phyloP scores from a whole-genome alignment of 2,329 filamentous ascomycete species.

The Colletotrichum chrysophilum region DNA sequence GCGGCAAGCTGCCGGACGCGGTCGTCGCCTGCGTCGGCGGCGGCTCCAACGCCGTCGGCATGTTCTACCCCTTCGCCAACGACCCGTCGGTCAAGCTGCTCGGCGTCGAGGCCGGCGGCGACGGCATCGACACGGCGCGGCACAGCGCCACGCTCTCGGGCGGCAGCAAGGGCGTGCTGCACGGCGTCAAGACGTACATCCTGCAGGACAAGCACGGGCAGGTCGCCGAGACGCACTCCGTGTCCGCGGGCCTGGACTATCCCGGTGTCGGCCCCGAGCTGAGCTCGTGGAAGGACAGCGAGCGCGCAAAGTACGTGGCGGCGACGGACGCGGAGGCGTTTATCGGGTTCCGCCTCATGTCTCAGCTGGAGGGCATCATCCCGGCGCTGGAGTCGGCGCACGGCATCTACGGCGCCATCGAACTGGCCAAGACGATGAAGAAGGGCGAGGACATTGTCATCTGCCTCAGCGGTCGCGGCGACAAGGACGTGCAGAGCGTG shows the following conservation, averaged over 20 bases:
- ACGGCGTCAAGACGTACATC: constrained; percentile 95
- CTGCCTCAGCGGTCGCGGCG: constrained; percentile 89
- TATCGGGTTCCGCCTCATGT: constrained; percentile 82
- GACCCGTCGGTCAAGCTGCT: constrained; percentile 86
- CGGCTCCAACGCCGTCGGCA: constrained; percentile 92
- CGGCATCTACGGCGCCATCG: constrained; percentile 86
- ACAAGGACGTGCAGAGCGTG: constrained; percentile 99
- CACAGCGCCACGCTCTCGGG: constrained; percentile 89
- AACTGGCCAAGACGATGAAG: constrained; percentile 91
- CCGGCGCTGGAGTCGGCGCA: constrained; percentile 94
- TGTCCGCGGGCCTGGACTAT: constrained; percentile 96
- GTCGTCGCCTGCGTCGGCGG: constrained; percentile 97
- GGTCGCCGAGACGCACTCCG: constrained; percentile 92
- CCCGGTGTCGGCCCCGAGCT: constrained; percentile 96
- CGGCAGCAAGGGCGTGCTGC: constrained; percentile 89
- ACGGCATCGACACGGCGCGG: constrained; percentile 83
- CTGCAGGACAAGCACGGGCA: constrained; percentile 93
- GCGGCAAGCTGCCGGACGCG: constrained; percentile 90
- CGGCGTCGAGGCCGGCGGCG: constrained; percentile 94
- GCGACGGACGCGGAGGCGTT: constrained; percentile 94
- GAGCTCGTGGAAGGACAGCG: constrained; percentile 88
- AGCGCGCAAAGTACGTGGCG: constrained; percentile 85
- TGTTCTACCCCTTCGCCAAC: constrained; percentile 96
- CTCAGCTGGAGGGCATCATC: constrained; percentile 93
- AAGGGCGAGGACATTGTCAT: constrained; percentile 92